Evolutionary conservation across 768 basidiomycete species (phyloP).

Genomic region (Sarcodon sp.): DNA sequence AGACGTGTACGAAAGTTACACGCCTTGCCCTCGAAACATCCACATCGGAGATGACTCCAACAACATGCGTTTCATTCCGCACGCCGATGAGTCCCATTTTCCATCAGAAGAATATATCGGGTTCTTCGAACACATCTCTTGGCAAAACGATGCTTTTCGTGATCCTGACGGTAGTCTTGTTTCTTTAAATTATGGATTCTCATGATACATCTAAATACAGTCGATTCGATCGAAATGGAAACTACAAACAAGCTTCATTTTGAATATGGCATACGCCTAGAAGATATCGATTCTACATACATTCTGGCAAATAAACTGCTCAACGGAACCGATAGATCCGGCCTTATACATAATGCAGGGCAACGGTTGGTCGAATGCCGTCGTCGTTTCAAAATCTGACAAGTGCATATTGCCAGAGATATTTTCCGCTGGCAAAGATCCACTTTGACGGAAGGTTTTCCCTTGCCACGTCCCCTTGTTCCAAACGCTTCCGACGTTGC

Average conservation of each 20-base stretch:
- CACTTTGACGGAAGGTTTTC: neutral
- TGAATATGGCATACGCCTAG: constrained; percentile 22
- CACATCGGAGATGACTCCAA: constrained; percentile 45
- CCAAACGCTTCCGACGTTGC: constrained; percentile 4
- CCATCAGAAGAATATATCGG: constrained; percentile 22
- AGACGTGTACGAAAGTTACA: constrained; percentile 41
- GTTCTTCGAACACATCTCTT: constrained; percentile 33
- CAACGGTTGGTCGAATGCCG: constrained; percentile 17
- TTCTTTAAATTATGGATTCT: neutral
- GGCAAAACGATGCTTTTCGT: constrained; percentile 25
- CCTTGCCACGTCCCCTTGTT: constrained; percentile 2
- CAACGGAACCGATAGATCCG: constrained; percentile 13
- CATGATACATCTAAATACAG: constrained; percentile 13
- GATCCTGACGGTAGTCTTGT: constrained; percentile 27
- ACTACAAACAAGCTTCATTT: constrained; percentile 28
- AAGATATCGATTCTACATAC: constrained; percentile 33
- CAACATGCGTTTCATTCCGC: constrained; percentile 47
- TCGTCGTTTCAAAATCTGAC: constrained; percentile 10
- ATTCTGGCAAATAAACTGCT: constrained; percentile 29
- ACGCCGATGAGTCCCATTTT: constrained; percentile 48
- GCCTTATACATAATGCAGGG: constrained; percentile 13
- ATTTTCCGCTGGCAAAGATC: constrained; percentile 11
- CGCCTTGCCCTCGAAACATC: constrained; percentile 33
- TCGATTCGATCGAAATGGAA: constrained; percentile 38
- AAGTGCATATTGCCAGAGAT: constrained; percentile 15